Evolutionary conservation across 2,329 filamentous ascomycete genomes (phyloP).

Genomic region (Dothiorella sarmentorum): DNA sequence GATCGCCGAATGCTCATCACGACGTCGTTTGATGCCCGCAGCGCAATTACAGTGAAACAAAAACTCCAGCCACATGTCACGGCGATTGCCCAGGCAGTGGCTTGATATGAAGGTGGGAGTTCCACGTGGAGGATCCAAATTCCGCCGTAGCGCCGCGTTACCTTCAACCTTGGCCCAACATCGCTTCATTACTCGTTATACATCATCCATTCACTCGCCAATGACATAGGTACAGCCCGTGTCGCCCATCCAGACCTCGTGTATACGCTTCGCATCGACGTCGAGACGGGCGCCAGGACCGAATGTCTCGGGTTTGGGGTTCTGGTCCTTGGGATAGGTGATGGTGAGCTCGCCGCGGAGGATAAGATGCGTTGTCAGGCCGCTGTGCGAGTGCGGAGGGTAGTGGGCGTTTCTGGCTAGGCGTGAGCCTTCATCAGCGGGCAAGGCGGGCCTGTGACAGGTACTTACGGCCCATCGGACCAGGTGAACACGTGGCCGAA

Average conservation of each 20-base stretch:
- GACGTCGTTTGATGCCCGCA: not conserved
- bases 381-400: slow-evolving; percentile 61
- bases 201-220: slow-evolving; percentile 45
- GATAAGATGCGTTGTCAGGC: slow-evolving; percentile 67
- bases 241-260: slow-evolving; percentile 67
- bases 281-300: slow-evolving; percentile 61
- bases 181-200: not conserved
- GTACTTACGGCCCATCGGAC: slow-evolving; percentile 67
- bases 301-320: slow-evolving; percentile 56
- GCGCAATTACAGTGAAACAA: slow-evolving; percentile 5
- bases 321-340: slow-evolving; percentile 59
- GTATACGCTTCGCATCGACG: slow-evolving; percentile 60
- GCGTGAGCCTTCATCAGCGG: slow-evolving; percentile 18
- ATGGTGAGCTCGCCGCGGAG: slow-evolving; percentile 63
- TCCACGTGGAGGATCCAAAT: not conserved
- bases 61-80: not conserved
- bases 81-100: too few relatives aligned
- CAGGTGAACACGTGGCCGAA: slow-evolving; percentile 68
- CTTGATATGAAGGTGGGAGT: not conserved
- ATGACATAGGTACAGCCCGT: slow-evolving; percentile 67
- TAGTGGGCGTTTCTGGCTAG: slow-evolving; percentile 62
- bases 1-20: not conserved
- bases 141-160: not conserved
- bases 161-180: not conserved
- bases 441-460: too few relatives aligned